Evolutionary conservation across 495 filamentous ascomycete genomes (phyloP).

Genomic region (Xylaria telfairii): DNA sequence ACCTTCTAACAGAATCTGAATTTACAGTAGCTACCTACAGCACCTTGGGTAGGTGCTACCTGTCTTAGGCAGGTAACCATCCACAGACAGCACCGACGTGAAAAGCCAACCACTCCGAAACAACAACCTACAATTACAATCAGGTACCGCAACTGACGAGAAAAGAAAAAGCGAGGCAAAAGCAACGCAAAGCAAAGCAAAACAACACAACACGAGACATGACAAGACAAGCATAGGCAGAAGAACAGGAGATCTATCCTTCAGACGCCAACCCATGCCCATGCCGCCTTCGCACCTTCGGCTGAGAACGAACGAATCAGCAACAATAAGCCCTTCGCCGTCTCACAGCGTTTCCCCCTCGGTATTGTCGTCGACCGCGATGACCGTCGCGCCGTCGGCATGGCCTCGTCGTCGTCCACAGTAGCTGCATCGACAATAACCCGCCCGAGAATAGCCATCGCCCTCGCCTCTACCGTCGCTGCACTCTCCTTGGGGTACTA

Average conservation of each 20-base stretch:
- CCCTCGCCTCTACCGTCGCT: slow-evolving; percentile 43
- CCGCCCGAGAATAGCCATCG: slow-evolving; percentile 48
- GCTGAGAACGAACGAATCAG: neutral
- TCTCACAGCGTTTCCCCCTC: neutral
- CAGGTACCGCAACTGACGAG: neutral
- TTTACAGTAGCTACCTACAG: neutral
- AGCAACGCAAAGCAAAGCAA: neutral
- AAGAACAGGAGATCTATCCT: neutral
- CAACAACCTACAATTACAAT: neutral
- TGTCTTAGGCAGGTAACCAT: neutral
- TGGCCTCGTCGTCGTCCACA: slow-evolving; percentile 40
- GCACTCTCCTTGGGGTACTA: slow-evolving; percentile 47
- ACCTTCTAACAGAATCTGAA: no score
- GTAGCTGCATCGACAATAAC: slow-evolving; percentile 51
- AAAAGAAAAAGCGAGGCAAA: neutral
- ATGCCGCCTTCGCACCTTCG: neutral
- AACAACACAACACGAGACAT: no score
- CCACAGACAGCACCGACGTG: neutral
- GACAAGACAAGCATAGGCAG: neutral
- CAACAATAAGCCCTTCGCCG: neutral
- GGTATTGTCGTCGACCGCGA: slow-evolving; percentile 25
- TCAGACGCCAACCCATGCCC: neutral
- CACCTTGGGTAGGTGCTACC: no score
- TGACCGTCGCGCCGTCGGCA: slow-evolving; percentile 34
- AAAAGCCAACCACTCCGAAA: neutral